Base-by-base conservation (phyloP, 208 protist genomes). In the Polymyxa betae region DNA sequence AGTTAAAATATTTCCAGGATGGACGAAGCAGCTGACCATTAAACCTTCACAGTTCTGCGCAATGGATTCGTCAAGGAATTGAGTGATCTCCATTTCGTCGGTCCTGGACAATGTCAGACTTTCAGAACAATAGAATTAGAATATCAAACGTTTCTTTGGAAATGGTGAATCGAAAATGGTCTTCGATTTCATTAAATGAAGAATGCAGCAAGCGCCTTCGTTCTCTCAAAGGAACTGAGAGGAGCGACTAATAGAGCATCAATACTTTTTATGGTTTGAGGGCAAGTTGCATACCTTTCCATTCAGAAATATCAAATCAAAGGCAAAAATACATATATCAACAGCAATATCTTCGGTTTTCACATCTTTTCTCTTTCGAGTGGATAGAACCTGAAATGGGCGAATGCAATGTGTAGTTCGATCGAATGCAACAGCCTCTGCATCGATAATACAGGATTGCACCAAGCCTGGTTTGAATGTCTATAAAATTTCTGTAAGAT, bases 221-320 rank as follows among this genome's bases (percentile, higher is more conserved):
- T 97, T 60, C 49, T 24, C 24, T 60, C 49, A 60, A 60, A 5
- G 49, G 49, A 24, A 24, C 24, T 24, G 49, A 60, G 12, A 60
- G 24, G 12, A 60, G 49, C 24, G 49, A 60, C 49, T 60, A 60
- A 60, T 24, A 60, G 24, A 5, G 12, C 5, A 60, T 60, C 5
- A 60, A 60, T 29, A 60, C 5, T 60, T 24, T 5, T 24, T 29
- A 60, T 24, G 49, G 24, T 29, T 29, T 24, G 24, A 60, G 5
- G 24, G 49, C 5, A 29, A 60, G 49, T 29, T 60, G n/a, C 72
- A 20, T 20, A 82, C 72, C 91, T 97, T 91, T 0, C 97, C 98
- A 93, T 99, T 99, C 38, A 98, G 94, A 93, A 97, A 99, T 20
- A 99, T 93, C n/a, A 99, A 89, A 94, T 99, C 99, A 95, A 99